A percentile compares a stretch with the other conserved stretches of the same genome.
These are phyloP conservation scores for Aspergillus brasiliensis DNA, from an alignment of 2,329 filamentous ascomycete species.

Conservation along the genomic window DNA sequence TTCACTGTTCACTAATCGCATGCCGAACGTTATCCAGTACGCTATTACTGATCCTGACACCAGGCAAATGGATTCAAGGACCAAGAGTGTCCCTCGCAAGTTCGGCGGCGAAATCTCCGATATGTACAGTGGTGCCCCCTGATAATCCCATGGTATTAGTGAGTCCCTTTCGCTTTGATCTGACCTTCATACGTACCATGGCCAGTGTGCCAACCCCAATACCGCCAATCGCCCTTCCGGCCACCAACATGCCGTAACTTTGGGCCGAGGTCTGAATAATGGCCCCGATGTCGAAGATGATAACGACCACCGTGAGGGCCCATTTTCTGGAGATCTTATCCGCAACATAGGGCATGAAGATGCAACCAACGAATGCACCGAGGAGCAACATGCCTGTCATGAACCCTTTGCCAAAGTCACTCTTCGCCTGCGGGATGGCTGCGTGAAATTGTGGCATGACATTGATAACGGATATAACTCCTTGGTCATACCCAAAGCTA, in stretches of 20 bases:
- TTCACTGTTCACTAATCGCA: conserved; percentile 45
- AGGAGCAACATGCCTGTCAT: conserved; percentile 50
- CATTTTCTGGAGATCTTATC: conserved; percentile 48
- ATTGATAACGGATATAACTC: conserved; percentile 49
- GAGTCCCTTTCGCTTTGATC: too few species aligned
- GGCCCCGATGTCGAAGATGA: conserved; percentile 47
- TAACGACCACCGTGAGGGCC: conserved; percentile 34
- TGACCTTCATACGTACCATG: conserved; percentile 25
- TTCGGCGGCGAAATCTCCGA: conserved; percentile 46
- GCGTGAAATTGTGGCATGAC: conserved; percentile 50
- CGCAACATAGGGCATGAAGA: conserved; percentile 42
- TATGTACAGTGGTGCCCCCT: conserved; percentile 51
- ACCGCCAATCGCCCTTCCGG: conserved; percentile 40
- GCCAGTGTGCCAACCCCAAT: conserved; percentile 40
- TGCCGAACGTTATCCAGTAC: conserved; percentile 59
- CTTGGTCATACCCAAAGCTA: conserved; percentile 49
- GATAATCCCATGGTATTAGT: not conserved
- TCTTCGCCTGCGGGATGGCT: conserved; percentile 38
- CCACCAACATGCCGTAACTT: conserved; percentile 31
- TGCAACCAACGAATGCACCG: conserved; percentile 34
- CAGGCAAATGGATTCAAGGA: conserved; percentile 28
- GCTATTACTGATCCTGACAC: conserved; percentile 47
- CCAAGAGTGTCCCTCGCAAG: conserved; percentile 24
- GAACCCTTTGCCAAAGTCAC: conserved; percentile 43
- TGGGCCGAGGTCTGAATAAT: conserved; percentile 39